Evolutionary conservation across 306 rosid species (phyloP).

Genomic region (Leucaena leucocephala): DNA sequence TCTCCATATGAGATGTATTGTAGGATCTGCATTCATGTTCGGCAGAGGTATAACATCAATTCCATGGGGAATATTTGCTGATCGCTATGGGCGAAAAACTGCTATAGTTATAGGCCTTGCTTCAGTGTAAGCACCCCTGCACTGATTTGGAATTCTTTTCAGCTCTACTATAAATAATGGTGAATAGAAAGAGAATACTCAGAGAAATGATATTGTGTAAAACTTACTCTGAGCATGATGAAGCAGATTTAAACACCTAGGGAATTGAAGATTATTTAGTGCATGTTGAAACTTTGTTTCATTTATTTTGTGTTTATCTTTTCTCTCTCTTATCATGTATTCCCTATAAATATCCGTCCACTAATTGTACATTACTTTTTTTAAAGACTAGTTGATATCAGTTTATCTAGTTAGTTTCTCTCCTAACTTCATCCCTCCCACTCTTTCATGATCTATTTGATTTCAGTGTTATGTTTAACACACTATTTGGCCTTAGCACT

Average conservation of each 20-base stretch:
- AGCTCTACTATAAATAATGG: too few relatives aligned
- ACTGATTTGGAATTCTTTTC: background rate
- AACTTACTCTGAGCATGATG: too few relatives aligned
- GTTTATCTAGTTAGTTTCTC: background rate
- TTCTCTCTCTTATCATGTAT: background rate
- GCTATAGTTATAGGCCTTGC: background rate
- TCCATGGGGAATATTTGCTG: slow-evolving; percentile 3
- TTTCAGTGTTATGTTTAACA: background rate
- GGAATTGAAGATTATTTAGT: too few relatives aligned
- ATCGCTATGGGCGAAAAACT: background rate
- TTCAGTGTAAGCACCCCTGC: background rate
- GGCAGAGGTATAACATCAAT: background rate
- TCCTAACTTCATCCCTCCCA: background rate
- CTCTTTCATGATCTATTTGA: background rate
- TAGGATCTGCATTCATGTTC: background rate
- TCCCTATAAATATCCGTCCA: background rate
- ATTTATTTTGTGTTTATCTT: background rate
- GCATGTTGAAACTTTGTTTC: background rate
- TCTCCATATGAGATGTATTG: background rate
- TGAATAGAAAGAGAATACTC: too few relatives aligned
- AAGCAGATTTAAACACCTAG: too few relatives aligned
- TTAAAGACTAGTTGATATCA: background rate
- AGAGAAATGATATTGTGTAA: too few relatives aligned
- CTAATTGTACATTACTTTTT: background rate
- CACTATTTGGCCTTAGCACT: slow-evolving; percentile 5